Evolutionary conservation across 2,329 filamentous ascomycete genomes (phyloP).

Genomic region (Beauveria rudraprayagi): DNA sequence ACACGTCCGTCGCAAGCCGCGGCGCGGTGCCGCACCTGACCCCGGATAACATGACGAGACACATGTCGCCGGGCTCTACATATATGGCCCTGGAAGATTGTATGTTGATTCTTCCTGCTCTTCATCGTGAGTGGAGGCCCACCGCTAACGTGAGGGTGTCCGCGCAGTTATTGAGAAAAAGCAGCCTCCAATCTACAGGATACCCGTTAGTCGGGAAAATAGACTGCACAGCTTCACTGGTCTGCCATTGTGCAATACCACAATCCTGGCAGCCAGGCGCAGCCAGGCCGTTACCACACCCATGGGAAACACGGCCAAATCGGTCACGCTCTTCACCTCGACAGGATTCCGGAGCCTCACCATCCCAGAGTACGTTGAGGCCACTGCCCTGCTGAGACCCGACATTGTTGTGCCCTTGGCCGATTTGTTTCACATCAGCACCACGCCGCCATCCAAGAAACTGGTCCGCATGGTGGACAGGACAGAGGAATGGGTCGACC

Average conservation of each 20-base stretch:
- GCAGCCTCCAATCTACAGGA: slow-evolving; percentile 41
- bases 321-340: slow-evolving; percentile 74
- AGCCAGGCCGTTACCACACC: slow-evolving; percentile 67
- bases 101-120: slow-evolving; percentile 36
- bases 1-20: slow-evolving; percentile 70
- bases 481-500: slow-evolving; percentile 72
- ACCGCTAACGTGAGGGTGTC: neutral
- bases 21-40: slow-evolving; percentile 82
- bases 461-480: slow-evolving; percentile 77
- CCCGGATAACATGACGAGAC: slow-evolving; percentile 66
- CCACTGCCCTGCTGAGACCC: slow-evolving; percentile 57
- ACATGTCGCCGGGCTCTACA: slow-evolving; percentile 58
- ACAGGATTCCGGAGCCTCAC: slow-evolving; percentile 72
- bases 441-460: slow-evolving; percentile 58
- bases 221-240: slow-evolving; percentile 71
- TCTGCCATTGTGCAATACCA: slow-evolving; percentile 54
- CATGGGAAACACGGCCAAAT: slow-evolving; percentile 59
- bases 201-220: slow-evolving; percentile 28
- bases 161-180: slow-evolving; percentile 46
- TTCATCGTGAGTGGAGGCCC: neutral
- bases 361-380: slow-evolving; percentile 59
- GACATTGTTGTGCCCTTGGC: slow-evolving; percentile 75
- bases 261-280: slow-evolving; percentile 70
- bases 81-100: slow-evolving; percentile 91
- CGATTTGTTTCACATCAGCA: slow-evolving; percentile 51